These are phyloP conservation scores for Naumovozyma baii DNA, from an alignment of 805 yeast species.

Conservation along the genomic window DNA sequence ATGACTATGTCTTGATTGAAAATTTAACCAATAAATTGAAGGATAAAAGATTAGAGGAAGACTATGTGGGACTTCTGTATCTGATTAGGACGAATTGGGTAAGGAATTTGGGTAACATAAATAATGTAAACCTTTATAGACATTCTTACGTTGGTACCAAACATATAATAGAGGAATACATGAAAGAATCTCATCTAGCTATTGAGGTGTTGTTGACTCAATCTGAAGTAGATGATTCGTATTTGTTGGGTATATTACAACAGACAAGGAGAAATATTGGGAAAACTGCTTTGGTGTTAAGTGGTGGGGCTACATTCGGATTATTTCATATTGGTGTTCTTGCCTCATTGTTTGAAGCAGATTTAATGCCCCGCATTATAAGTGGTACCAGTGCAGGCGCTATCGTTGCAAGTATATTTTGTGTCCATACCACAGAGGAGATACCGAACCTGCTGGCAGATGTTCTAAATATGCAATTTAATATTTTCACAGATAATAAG, in stretches of 20 bases:
- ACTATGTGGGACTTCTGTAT: slow-evolving; percentile 55
- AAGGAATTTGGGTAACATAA: slow-evolving; percentile 80
- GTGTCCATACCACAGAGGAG: slow-evolving; percentile 72
- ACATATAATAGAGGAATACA: slow-evolving; percentile 68
- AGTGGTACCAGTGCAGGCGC: slow-evolving; percentile 97
- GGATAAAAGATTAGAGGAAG: slow-evolving; percentile 45
- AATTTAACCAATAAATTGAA: slow-evolving; percentile 46
- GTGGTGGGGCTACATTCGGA: slow-evolving; percentile 96
- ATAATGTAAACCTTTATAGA: slow-evolving; percentile 65
- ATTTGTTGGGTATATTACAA: slow-evolving; percentile 65
- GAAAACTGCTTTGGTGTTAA: slow-evolving; percentile 83
- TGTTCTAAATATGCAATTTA: slow-evolving; percentile 37
- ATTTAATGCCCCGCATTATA: slow-evolving; percentile 73
- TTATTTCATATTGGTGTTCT: slow-evolving; percentile 87
- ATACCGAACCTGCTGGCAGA: slow-evolving; percentile 42
- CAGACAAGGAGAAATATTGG: slow-evolving; percentile 91
- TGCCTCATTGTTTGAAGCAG: slow-evolving; percentile 63
- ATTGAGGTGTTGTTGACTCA: slow-evolving; percentile 15
- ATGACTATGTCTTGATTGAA: slow-evolving; percentile 59
- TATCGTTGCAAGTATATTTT: slow-evolving; percentile 80
- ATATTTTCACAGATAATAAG: slow-evolving; percentile 50
- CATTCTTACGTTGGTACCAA: slow-evolving; percentile 84
- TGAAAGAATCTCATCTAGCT: slow-evolving; percentile 61
- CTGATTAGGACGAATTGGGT: slow-evolving; percentile 77
- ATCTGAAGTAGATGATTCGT: slow-evolving; percentile 49